Percentiles rank a stretch among this genome's conserved stretches.
Evolutionary conservation across 305 asterid genomes (phyloP).

Genomic region (Fraxinus latifolia): DNA sequence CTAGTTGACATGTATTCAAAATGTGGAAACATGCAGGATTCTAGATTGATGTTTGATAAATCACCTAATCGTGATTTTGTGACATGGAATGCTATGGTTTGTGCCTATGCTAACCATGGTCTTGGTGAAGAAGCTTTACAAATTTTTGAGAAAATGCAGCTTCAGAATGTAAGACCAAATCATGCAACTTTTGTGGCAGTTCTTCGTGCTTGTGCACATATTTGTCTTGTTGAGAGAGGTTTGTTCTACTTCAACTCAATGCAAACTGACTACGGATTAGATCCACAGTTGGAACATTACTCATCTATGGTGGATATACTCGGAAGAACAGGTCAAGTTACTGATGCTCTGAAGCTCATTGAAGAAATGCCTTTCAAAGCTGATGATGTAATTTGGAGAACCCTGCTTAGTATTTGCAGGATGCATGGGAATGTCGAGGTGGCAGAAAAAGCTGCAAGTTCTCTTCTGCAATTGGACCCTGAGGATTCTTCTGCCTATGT

Average conservation of each 20-base stretch:
- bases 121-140: constrained; percentile 64
- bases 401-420: constrained; percentile 78
- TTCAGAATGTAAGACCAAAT: constrained; percentile 52
- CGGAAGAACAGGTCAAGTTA: constrained; percentile 58
- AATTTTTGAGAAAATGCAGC: constrained; percentile 56
- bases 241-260: constrained; percentile 56
- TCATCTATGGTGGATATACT: constrained; percentile 84
- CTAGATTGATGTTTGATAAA: constrained; percentile 60
- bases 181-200: constrained; percentile 87
- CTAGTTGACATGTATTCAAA: constrained; percentile 94
- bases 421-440: constrained; percentile 74
- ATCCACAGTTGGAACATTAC: constrained; percentile 77
- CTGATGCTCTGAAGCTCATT: constrained; percentile 64
- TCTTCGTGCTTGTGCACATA: constrained; percentile 91
- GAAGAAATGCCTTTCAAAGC: constrained; percentile 78
- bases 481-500: constrained; percentile 71
- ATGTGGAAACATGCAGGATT: constrained; percentile 75
- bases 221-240: constrained; percentile 67
- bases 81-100: constrained; percentile 86
- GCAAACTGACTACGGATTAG: constrained; percentile 49
- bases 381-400: constrained; percentile 91
- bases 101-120: constrained; percentile 83
- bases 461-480: constrained; percentile 61
- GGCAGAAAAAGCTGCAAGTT: constrained; percentile 73
- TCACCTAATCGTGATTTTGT: constrained; percentile 62